These are phyloP conservation scores for Talaromyces sp. DNA, from an alignment of 2,329 filamentous ascomycete species.

Conservation along the genomic window DNA sequence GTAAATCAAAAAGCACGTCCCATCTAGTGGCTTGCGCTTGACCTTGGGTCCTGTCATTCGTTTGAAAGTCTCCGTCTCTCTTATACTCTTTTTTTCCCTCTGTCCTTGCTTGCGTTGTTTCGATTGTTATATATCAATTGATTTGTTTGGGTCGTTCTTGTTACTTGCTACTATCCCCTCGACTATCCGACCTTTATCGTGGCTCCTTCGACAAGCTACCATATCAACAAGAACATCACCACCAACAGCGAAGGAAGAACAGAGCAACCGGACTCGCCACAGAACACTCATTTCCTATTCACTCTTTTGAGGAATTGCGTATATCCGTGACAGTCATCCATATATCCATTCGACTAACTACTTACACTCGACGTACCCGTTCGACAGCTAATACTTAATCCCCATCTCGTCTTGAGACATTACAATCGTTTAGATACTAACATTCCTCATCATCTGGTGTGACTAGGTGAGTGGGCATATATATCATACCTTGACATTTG, in stretches of 20 bases:
- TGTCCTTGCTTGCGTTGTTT: constrained; percentile 6
- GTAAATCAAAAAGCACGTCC: constrained; percentile 16
- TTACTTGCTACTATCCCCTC: neutral
- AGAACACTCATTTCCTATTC: neutral
- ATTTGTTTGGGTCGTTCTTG: neutral
- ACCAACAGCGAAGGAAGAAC: neutral
- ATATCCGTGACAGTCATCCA: neutral
- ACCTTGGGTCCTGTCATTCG: constrained; percentile 33
- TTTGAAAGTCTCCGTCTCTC: constrained; percentile 18
- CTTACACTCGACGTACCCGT: neutral
- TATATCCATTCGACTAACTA: neutral
- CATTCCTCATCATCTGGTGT: constrained; percentile 6
- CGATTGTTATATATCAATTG: neutral
- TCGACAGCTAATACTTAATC: constrained; percentile 14
- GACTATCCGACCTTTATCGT: neutral
- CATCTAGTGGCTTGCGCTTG: constrained; percentile 21
- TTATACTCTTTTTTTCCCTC: constrained; percentile 2
- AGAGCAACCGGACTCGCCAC: neutral
- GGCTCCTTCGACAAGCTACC: neutral
- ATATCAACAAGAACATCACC: neutral
- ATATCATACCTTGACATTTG: neutral
- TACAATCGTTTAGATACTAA: neutral
- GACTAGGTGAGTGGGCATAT: constrained; percentile 3
- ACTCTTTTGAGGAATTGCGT: constrained; percentile 11
- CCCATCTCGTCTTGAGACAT: neutral